Evolutionary conservation across 2,329 filamentous ascomycete species (phyloP), one percentile per base, ranked within the genome.

Genomic region (Penicillium olsonii): DNA sequence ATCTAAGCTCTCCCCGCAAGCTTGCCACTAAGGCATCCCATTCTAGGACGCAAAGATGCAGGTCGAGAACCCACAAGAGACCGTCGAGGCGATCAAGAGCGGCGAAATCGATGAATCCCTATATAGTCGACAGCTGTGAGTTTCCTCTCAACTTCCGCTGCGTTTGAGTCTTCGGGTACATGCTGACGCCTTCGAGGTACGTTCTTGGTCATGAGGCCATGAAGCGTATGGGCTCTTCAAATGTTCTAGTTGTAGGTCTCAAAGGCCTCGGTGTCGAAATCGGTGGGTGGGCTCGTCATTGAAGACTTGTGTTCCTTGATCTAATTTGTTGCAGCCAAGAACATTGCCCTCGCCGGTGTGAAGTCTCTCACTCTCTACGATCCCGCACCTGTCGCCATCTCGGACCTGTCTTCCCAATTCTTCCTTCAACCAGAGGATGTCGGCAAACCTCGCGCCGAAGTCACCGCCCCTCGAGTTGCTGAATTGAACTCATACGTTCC

Each of bases 171-270:
- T 17, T 12, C 17, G 18, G 35, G 27, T 29, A 35, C 31, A 24
- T 55, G 53, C 56, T 60, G 38, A 55, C 34, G n/a, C 7, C 31
- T 41, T 44, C 31, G 52, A 77, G 75, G 43, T 87, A 87, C 63
- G 84, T 87, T 48, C 81, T 87, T 48, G 84, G 94, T 48, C 84
- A 87, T 67, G 84, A 87, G 71, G 84, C 94, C 59, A 99, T 99
- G 94, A 97, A 95, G 81, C 91, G 94, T 66, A 99, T 99, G 94
- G 84, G 92, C 66, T 89, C 91, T 54, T 97, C 94, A 47, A 95
- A 97, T 68, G 84, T 99, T 52, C 87, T 99, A 45, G 81, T 99
- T 48, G 88, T 92, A 55, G 94, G 94, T 57, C 78, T 97, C 60
- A 92, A 94, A 72, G 94, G 94, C 43, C 83, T 99, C 34, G 94